Percentiles rank a stretch among this genome's conserved stretches.
These are phyloP conservation scores for Pseudocercospora vitis DNA, from an alignment of 2,329 filamentous ascomycete species.

Conservation along the genomic window DNA sequence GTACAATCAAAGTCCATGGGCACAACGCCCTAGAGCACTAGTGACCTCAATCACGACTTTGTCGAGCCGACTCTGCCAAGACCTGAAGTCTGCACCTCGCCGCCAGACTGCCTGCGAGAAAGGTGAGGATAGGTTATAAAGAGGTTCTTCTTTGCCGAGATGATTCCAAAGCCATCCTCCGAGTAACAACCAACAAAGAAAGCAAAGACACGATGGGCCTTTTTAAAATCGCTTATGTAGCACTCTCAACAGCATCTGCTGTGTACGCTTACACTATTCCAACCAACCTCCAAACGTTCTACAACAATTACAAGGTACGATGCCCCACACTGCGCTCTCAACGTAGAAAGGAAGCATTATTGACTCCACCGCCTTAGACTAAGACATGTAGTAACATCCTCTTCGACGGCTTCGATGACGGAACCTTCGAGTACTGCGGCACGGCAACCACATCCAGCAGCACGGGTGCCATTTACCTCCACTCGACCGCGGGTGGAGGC, in stretches of 20 bases:
- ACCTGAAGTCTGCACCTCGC: background rate
- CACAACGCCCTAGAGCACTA: too few relatives aligned
- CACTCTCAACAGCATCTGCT: background rate
- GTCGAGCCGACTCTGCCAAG: too few relatives aligned
- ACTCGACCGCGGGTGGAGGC: conserved; percentile 38
- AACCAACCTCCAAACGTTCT: conserved; percentile 5
- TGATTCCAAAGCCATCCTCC: too few relatives aligned
- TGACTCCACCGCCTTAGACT: too few relatives aligned
- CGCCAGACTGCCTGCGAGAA: background rate
- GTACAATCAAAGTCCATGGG: too few relatives aligned
- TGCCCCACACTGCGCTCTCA: too few relatives aligned
- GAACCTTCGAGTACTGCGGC: conserved; percentile 6
- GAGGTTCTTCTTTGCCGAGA: too few relatives aligned
- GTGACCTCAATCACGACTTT: too few relatives aligned
- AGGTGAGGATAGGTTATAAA: background rate
- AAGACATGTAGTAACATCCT: conserved; percentile 2
- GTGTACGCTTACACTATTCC: background rate
- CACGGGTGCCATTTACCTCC: conserved; percentile 46
- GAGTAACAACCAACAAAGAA: background rate
- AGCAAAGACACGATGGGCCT: background rate
- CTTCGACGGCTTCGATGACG: conserved; percentile 9
- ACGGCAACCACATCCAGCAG: background rate
- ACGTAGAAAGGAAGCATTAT: too few relatives aligned
- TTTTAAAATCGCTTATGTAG: background rate
- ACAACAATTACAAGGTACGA: conserved; percentile 4